Percentiles rank a stretch among this genome's conserved stretches.
phyloP scores from a whole-genome alignment of 768 basidiomycete genomes.

The Podaxis sp. region DNA sequence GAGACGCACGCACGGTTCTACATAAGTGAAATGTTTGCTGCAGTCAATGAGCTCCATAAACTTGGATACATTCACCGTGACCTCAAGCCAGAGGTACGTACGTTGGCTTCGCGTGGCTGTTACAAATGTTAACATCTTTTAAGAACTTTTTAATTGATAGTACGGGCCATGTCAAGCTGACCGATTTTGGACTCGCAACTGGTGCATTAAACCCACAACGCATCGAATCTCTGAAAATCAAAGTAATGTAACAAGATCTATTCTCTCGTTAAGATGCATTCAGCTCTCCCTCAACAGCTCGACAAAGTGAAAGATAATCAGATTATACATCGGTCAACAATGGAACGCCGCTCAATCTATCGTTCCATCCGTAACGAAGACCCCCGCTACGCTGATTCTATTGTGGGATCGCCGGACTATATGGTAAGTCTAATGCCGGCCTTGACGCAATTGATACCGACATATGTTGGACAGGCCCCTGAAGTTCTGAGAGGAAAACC shows the following conservation, averaged over 20 bases:
- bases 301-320: conserved; percentile 96
- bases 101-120: background rate
- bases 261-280: background rate
- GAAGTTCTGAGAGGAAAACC: conserved; percentile 93
- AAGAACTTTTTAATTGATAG: conserved; percentile 97
- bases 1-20: conserved; percentile 97
- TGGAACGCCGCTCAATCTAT: conserved; percentile 94
- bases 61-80: conserved; percentile 98
- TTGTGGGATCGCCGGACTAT: conserved; percentile 98
- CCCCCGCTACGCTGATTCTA: conserved; percentile 92
- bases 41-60: conserved; percentile 92
- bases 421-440: conserved; percentile 55
- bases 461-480: conserved; percentile 49
- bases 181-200: conserved; percentile 97
- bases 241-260: conserved; percentile 44
- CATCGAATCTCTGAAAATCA: conserved; percentile 93
- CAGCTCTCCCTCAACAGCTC: conserved; percentile 51
- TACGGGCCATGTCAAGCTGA: conserved; percentile 94
- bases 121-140: background rate
- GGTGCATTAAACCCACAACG: conserved; percentile 92
- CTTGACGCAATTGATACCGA: background rate
- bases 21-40: conserved; percentile 96
- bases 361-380: conserved; percentile 89
- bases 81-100: conserved; percentile 88
- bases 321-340: conserved; percentile 84